Base-by-base conservation (phyloP, 176 grass and related monocot genomes). In the Poa annua region DNA sequence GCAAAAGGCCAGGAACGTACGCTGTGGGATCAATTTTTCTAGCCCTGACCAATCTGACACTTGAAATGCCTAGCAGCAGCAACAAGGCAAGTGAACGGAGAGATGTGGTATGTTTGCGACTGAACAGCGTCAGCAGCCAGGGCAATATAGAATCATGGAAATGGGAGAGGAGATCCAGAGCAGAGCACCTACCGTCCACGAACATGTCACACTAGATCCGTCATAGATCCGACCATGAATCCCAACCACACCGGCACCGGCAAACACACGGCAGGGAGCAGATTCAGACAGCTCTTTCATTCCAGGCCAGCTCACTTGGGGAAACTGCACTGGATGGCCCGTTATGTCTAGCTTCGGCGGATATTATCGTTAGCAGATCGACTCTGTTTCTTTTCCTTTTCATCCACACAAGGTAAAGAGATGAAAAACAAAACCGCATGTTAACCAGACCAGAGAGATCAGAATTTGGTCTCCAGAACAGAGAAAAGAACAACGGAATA, bases 1-100 rank as follows among this genome's bases (percentile, higher is more conserved):
- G 81, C 39, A 25, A 84, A 71, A 19, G 78, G 83, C 78, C 78
- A 81, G 22, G 5, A 50, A 25, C n/a, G 77, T 55, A 66, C 81
- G 49, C 14, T 73, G 39, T 0, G 55, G 22, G 65, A 78, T 36
- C 54, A 50, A 54, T 5, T 35, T 68, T 74, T 56, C 38, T 39
- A 35, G 36, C 0, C 22, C 81, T 80, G 66, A 66, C 54, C 54
- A 33, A 15, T 17, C 86, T 75, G 70, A 70, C 71, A 41, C 29
- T 15, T 2, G 69, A 50, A 39, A 60, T 8, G 45, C 24, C 4
- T 21, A 11, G 49, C 35, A 29, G 9, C 49, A 47, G 9, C 49
- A 47, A 15, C 78, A 42, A 1, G 48, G 36, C 34, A 16, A 53
- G 52, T 24, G 61, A 51, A 34, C 61, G 36, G n/a, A 10, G 8